A percentile compares a stretch with the other conserved stretches of the same genome.
These are phyloP conservation scores for Allium fistulosum DNA, from an alignment of 106 monocot species.

Conservation along the genomic window DNA sequence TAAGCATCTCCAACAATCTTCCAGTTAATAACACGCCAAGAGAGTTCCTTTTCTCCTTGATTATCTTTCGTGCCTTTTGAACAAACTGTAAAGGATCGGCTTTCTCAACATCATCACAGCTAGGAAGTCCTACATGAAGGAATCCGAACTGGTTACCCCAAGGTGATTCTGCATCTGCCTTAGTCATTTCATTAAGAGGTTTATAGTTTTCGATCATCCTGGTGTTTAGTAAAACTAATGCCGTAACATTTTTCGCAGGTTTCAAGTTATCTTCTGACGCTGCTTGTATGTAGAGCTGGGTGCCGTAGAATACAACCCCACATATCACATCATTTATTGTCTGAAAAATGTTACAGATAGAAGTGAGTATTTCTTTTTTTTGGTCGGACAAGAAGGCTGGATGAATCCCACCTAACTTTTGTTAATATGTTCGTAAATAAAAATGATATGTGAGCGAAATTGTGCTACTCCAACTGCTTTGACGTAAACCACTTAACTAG, in stretches of 20 bases:
- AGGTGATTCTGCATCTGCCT: constrained; percentile 17
- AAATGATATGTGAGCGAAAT: no score
- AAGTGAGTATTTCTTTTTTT: no score
- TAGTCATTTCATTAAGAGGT: constrained; percentile 29
- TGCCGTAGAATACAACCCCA: constrained; percentile 61
- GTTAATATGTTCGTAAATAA: no score
- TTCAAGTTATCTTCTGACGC: neutral
- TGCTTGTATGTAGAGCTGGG: constrained; percentile 36
- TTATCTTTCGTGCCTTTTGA: constrained; percentile 29
- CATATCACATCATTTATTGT: constrained; percentile 63
- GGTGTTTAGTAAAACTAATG: constrained; percentile 57
- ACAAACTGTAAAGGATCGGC: constrained; percentile 43
- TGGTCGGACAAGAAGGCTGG: no score
- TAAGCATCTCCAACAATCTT: constrained; percentile 31
- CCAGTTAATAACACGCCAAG: constrained; percentile 52
- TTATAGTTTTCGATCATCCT: constrained; percentile 37
- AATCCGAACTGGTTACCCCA: constrained; percentile 86
- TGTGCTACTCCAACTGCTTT: no score
- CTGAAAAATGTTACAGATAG: neutral
- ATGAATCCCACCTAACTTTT: no score
- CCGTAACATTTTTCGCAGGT: neutral
- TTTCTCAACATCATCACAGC: constrained; percentile 16
- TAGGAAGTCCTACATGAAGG: constrained; percentile 43
- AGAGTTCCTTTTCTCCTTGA: constrained; percentile 53
- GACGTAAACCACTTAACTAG: no score